Base-by-base conservation (phyloP, 164 flowering plant species). In the Brasenia schreberi region DNA sequence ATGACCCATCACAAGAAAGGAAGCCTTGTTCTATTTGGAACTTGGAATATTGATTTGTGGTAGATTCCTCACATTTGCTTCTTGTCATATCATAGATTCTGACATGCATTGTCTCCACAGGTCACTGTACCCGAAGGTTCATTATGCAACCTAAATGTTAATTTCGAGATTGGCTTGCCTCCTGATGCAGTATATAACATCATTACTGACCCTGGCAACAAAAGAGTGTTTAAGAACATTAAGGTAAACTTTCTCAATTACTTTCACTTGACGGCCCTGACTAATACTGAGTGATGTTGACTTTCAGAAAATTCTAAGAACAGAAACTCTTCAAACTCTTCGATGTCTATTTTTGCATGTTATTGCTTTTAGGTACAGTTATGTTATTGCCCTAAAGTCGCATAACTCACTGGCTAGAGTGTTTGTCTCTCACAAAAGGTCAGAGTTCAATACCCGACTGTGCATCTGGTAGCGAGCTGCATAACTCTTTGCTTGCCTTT, bases 141-240 rank as follows among this genome's bases (percentile, higher is more conserved):
- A 72, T 84, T 94, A 66, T 85, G 97, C 84, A 81, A 87, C 69
- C 96, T 94, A 66, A 79, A 66, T 68, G 86, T 81, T 65, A 74
- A 79, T 69, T 81, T 89, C 63, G 71, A 87, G 77, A 82, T 88
- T 68, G 97, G 99, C 17, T 80, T 94, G 80, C 99, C 99, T 39
- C 99, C 99, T 16, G 99, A 94, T 84, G 94, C 97, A 39, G 81
- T 91, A 4, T 94, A 82, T 70, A 77, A 91, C 70, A 94, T 94
- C 67, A 90, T 91, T 42, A 91, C 70, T 14, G 96, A 94, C 73
- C 96, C 99, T 70, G 96, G 91, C 68, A 94, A 88, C 64, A 88
- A 72, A 72, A 85, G 93, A 70, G 96, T 91, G 65, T 94, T 94
- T 84, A 91, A 91, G 80, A 94, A 94, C 74, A 91, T 94, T 63